Evolutionary conservation across 768 basidiomycete genomes (phyloP).

Genomic region (Coprinopsis strossmayeri): DNA sequence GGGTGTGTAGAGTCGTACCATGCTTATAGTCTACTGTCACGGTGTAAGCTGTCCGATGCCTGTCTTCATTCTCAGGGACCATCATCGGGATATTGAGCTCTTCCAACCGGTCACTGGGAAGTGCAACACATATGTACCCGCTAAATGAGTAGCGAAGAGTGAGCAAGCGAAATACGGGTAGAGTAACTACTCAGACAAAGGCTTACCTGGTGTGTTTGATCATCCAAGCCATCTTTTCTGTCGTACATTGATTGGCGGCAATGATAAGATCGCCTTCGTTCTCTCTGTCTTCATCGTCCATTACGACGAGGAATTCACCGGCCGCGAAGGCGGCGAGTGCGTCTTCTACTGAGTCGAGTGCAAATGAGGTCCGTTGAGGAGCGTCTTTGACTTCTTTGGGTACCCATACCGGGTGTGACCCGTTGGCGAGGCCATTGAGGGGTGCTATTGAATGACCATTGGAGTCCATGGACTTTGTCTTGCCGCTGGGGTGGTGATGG

Average conservation of each 20-base stretch:
- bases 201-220: slow-evolving; percentile 89
- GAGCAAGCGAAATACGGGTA: background rate
- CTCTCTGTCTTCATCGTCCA: slow-evolving; percentile 94
- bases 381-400: slow-evolving; percentile 25
- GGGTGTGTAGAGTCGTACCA: slow-evolving; percentile 39
- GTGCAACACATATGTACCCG: slow-evolving; percentile 88
- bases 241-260: slow-evolving; percentile 76
- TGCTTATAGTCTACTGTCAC: slow-evolving; percentile 91
- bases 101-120: slow-evolving; percentile 70
- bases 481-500: no score
- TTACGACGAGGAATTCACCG: slow-evolving; percentile 92
- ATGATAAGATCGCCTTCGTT: slow-evolving; percentile 98
- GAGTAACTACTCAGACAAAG: no score
- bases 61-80: slow-evolving; percentile 86
- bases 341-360: slow-evolving; percentile 77
- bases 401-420: slow-evolving; percentile 19
- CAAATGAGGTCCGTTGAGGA: slow-evolving; percentile 35
- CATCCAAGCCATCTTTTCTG: slow-evolving; percentile 99
- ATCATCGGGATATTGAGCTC: slow-evolving; percentile 87
- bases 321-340: slow-evolving; percentile 68
- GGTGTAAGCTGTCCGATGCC: slow-evolving; percentile 91
- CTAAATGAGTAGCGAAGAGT: slow-evolving; percentile 30
- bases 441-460: background rate
- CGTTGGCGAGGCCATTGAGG: background rate
- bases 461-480: no score